These are phyloP conservation scores for Turnera subulata DNA, from an alignment of 345 rosid genomes.

Conservation along the genomic window DNA sequence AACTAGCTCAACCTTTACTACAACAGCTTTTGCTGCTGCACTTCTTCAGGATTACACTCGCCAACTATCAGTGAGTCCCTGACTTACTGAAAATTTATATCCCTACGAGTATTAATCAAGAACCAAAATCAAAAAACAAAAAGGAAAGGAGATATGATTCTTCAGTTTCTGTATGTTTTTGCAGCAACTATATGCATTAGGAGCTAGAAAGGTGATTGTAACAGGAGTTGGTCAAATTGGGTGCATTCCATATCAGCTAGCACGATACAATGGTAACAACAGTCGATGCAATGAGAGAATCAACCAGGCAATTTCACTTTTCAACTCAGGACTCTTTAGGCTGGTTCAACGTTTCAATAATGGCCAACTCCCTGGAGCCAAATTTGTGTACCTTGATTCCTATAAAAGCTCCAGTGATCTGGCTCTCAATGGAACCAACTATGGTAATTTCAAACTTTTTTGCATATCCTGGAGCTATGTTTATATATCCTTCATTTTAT, in stretches of 20 bases:
- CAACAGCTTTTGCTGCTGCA: conserved; percentile 50
- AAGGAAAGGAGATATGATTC: not conserved
- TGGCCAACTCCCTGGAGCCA: conserved; percentile 67
- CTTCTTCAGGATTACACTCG: conserved; percentile 71
- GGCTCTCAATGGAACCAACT: conserved; percentile 34
- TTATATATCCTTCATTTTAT: too few relatives aligned
- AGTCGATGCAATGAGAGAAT: conserved; percentile 70
- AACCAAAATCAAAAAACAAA: not conserved
- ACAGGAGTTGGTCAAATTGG: conserved; percentile 79
- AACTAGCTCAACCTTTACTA: conserved; percentile 48
- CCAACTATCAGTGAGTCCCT: conserved; percentile 49
- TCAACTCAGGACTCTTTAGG: conserved; percentile 60
- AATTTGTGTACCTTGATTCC: conserved; percentile 68
- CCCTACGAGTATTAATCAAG: not conserved
- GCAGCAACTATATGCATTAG: conserved; percentile 59
- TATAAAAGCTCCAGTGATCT: conserved; percentile 56
- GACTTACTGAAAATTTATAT: fast-evolving
- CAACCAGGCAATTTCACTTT: conserved; percentile 55
- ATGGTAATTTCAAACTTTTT: not conserved
- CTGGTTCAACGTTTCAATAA: conserved; percentile 55
- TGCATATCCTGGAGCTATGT: too few relatives aligned
- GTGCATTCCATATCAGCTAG: conserved; percentile 87
- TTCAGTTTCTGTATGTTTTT: not conserved
- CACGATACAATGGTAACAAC: conserved; percentile 49
- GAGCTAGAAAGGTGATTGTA: conserved; percentile 76